These are phyloP conservation scores for Herpetomonas samuelpessoai DNA, from an alignment of 208 protist genomes.

Conservation along the genomic window DNA sequence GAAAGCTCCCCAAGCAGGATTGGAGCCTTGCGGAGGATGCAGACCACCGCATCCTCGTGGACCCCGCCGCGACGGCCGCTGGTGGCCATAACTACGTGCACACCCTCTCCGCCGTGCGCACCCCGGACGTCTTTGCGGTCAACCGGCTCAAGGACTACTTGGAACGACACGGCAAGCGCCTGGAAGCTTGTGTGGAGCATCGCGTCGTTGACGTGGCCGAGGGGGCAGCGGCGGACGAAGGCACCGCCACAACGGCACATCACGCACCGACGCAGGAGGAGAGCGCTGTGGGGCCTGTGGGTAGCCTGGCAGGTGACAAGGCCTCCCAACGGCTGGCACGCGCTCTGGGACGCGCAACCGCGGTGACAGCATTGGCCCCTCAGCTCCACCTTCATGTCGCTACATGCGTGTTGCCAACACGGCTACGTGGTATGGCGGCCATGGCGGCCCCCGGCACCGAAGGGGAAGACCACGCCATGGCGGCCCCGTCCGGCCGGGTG, in stretches of 20 bases:
- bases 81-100: conserved; percentile 65
- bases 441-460: too few species aligned
- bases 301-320: too few species aligned
- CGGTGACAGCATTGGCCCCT: neutral
- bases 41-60: conserved; percentile 66
- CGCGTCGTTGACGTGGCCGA: conserved; percentile 14
- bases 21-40: conserved; percentile 72
- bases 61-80: conserved; percentile 21
- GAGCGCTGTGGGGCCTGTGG: too few species aligned
- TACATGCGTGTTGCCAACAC: conserved; percentile 6
- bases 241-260: conserved; percentile 28
- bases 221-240: conserved; percentile 10
- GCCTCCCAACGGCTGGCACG: neutral
- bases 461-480: neutral
- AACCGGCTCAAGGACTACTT: conserved; percentile 76
- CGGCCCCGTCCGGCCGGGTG: conserved; percentile 7
- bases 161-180: conserved; percentile 78
- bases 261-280: conserved; percentile 21
- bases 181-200: conserved; percentile 24
- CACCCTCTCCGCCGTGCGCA: conserved; percentile 70
- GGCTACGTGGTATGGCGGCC: neutral
- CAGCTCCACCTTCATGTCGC: neutral
- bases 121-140: conserved; percentile 43
- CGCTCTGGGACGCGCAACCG: neutral
- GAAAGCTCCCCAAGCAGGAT: conserved; percentile 29